Evolutionary conservation across 2,329 filamentous ascomycete genomes (phyloP).

Genomic region (Colletotrichum shisoi): DNA sequence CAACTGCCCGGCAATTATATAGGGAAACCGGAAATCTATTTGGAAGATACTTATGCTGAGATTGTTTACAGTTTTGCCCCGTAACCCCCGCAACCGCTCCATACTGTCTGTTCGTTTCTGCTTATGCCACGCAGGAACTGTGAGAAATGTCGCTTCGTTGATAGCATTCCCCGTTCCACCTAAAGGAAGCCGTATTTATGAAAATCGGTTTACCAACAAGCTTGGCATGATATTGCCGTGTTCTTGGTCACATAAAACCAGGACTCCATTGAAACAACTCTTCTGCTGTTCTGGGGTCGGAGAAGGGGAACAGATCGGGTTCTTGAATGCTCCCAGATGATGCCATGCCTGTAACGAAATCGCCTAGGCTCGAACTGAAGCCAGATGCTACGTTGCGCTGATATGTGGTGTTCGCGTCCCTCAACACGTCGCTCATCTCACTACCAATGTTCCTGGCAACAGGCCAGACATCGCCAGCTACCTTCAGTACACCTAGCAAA

Average conservation of each 20-base stretch:
- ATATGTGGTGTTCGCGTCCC: constrained; percentile 4
- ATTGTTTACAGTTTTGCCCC: background rate
- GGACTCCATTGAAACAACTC: constrained; percentile 28
- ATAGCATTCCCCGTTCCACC: background rate
- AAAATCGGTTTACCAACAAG: background rate
- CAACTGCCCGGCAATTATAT: background rate
- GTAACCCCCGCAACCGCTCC: background rate
- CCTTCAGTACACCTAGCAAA: constrained; percentile 45
- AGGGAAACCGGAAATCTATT: background rate
- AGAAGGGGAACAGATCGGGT: constrained; percentile 11
- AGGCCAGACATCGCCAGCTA: constrained; percentile 48
- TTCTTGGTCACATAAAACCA: constrained; percentile 14
- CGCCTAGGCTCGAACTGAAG: constrained; percentile 14
- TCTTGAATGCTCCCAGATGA: constrained; percentile 4
- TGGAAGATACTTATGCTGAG: background rate
- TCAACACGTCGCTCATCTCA: constrained; percentile 28
- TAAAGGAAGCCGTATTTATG: no score
- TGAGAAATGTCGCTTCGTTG: background rate
- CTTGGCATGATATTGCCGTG: background rate
- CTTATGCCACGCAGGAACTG: background rate
- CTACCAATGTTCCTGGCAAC: constrained; percentile 45
- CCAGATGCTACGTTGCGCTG: constrained; percentile 1
- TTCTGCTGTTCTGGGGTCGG: constrained; percentile 17
- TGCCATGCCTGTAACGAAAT: constrained; percentile 25
- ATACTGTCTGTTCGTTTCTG: background rate